Evolutionary conservation across 306 rosid species (phyloP), one percentile per base, ranked within the genome.

Genomic region (Echinosophora koreensis): DNA sequence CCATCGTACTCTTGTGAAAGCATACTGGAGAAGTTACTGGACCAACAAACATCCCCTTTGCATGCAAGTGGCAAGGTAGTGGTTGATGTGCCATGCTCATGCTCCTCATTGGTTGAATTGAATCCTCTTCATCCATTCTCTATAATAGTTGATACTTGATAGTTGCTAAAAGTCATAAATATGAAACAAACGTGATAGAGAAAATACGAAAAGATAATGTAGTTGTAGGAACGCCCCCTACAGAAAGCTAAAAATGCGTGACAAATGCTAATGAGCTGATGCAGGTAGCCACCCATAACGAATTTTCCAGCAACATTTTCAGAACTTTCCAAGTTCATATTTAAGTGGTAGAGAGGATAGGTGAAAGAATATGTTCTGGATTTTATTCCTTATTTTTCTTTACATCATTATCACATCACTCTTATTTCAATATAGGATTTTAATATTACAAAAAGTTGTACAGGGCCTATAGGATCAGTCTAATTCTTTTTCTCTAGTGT

Each of bases 341-440:
- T 76, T 44, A 61, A 65, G 66, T 54, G 66, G 74, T 34, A 8
- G 41, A 42, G 66, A 65, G 47, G 51, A 17, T 12, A 64, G 41
- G 30, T 8, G 18, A 30, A 46, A 15, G 39, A 66, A 41, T 41
- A 42, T 44, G 37, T 66, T 41, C 5, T 28, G 22, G 3, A 0
- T 59, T 42, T 44, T 38, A 14, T 41, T 35, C 8, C 3, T 16
- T 37, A 35, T 11, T 28, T 30, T 28, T 61, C 22, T 15, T 54
- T 54, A 50, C 16, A 50, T 50, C 7, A 59, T 59, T 59, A 30
- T 60, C 16, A 2, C 41, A 34, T 61, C 12, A 14, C 11, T 61
- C 22, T 38, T 6, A 34, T 3, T 34, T 15, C 10, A 11, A 5
- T 50, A 50, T 4, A 14, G 18, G 17, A 14, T 50, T 50, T 50